Percentiles rank a stretch among this genome's conserved stretches.
Conservation (phyloP, 139 green algal species). For the Chlorella ohadii region DNA sequence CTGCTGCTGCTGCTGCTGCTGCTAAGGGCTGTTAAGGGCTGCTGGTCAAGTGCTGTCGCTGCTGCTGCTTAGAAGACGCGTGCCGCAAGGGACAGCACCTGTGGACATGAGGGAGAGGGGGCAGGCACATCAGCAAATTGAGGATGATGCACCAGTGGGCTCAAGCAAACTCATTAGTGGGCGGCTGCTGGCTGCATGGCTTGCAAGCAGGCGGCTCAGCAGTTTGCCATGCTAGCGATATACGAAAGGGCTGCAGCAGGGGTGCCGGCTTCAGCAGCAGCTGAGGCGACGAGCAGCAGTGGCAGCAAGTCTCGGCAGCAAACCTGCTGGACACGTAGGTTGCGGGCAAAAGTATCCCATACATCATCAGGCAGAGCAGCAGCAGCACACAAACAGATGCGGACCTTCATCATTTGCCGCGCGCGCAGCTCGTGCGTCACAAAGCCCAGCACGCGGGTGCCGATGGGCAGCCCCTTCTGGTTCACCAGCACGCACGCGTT, state of each 20-base stretch:
- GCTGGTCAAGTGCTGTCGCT: neutral
- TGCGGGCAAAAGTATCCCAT: too few species aligned
- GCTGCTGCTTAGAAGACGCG: slow-evolving; percentile 57
- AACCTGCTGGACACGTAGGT: too few species aligned
- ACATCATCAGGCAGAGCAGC: neutral
- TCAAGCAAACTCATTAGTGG: too few species aligned
- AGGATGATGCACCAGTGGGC: too few species aligned
- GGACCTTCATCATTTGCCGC: slow-evolving; percentile 59
- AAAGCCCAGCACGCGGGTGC: slow-evolving; percentile 69
- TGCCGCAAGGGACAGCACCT: slow-evolving; percentile 61
- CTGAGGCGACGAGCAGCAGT: too few species aligned
- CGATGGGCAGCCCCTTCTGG: slow-evolving; percentile 61
- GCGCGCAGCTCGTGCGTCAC: slow-evolving; percentile 69
- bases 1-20: neutral
- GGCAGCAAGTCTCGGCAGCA: too few species aligned
- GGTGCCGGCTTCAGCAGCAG: too few species aligned
- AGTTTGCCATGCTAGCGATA: too few species aligned
- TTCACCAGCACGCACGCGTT: slow-evolving; percentile 71
- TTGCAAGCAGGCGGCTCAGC: too few species aligned
- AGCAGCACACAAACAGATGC: neutral
- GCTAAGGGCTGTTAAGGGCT: neutral
- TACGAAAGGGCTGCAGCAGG: too few species aligned
- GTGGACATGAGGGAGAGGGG: neutral
- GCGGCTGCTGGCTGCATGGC: too few species aligned
- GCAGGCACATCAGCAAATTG: too few species aligned